Conservation (phyloP, 805 yeast genomes). For the Lachancea mirantina region DNA sequence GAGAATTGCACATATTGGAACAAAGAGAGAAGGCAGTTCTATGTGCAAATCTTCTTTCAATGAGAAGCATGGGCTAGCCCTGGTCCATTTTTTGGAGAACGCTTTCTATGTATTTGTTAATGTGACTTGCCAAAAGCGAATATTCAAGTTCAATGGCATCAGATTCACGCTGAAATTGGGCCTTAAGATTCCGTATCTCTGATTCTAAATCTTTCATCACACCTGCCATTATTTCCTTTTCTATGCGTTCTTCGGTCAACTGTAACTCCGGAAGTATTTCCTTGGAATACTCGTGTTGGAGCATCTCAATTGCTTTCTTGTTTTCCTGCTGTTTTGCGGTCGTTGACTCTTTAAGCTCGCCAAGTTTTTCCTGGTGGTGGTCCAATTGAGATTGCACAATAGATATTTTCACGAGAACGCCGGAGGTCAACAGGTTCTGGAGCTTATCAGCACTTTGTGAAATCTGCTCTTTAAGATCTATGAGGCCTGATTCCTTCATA, state of each 20-base stretch:
- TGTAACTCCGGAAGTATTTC: conserved; percentile 44
- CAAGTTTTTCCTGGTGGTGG: conserved; percentile 42
- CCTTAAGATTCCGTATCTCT: conserved; percentile 31
- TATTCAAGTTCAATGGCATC: conserved; percentile 48
- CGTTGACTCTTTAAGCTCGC: conserved; percentile 41
- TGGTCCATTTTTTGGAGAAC: conserved; percentile 17
- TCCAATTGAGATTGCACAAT: conserved; percentile 38
- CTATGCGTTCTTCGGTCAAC: conserved; percentile 42
- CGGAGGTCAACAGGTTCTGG: conserved; percentile 34
- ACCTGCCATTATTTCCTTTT: conserved; percentile 32
- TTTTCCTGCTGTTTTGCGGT: conserved; percentile 40
- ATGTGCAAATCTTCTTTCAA: conserved; percentile 58
- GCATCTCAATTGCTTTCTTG: conserved; percentile 36
- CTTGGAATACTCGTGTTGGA: conserved; percentile 41
- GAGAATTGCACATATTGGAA: conserved; percentile 66
- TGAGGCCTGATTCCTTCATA: conserved; percentile 35
- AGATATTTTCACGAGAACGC: conserved; percentile 36
- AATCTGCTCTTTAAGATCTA: conserved; percentile 43
- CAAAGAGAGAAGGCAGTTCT: conserved; percentile 56
- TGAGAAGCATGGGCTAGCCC: neutral
- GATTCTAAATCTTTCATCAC: conserved; percentile 31
- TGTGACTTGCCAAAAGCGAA: conserved; percentile 47
- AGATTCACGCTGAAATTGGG: conserved; percentile 45
- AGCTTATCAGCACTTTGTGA: conserved; percentile 36
- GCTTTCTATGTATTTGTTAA: conserved; percentile 38